Percentiles rank a stretch among this genome's conserved stretches.
Conservation (phyloP, 2,329 filamentous ascomycete species). For the Verticillium nonalfalfae region DNA sequence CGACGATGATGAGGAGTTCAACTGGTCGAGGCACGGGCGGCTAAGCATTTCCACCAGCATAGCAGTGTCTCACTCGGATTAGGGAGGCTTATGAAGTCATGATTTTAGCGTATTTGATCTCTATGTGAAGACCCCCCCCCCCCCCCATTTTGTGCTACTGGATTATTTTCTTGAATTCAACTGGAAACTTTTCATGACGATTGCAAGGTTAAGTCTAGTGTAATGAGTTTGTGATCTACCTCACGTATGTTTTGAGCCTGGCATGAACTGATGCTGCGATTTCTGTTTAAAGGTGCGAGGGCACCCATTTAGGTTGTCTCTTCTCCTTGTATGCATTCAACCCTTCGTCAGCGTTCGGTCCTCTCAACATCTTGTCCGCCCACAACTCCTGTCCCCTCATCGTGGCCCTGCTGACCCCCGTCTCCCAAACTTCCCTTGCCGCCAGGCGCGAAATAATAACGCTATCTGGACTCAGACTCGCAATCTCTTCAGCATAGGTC, state of each 20-base stretch:
- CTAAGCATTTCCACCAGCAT: no score
- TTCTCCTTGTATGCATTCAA: conserved; percentile 22
- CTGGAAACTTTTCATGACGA: no score
- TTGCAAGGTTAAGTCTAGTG: no score
- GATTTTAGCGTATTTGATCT: conserved; percentile 2
- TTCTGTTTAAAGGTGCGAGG: conserved; percentile 15
- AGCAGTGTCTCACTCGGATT: no score
- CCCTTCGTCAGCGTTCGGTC: conserved; percentile 20
- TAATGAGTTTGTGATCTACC: no score
- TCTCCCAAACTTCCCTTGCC: conserved; percentile 26
- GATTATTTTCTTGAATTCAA: no score
- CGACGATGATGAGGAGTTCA: background rate
- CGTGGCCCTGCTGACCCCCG: conserved; percentile 23
- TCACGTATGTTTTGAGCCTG: no score
- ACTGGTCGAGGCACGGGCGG: no score
- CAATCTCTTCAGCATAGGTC: conserved; percentile 22
- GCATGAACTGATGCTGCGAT: no score
- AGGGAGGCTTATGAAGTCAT: background rate
- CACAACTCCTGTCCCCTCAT: conserved; percentile 24
- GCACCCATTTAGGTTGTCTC: conserved; percentile 21
- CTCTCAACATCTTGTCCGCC: conserved; percentile 20
- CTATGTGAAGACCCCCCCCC: no score
- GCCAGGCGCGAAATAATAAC: conserved; percentile 23
- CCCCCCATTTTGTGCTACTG: no score
- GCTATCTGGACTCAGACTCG: conserved; percentile 23